These are phyloP conservation scores for Triglochin maritima DNA, from an alignment of 106 monocot species.

Conservation along the genomic window DNA sequence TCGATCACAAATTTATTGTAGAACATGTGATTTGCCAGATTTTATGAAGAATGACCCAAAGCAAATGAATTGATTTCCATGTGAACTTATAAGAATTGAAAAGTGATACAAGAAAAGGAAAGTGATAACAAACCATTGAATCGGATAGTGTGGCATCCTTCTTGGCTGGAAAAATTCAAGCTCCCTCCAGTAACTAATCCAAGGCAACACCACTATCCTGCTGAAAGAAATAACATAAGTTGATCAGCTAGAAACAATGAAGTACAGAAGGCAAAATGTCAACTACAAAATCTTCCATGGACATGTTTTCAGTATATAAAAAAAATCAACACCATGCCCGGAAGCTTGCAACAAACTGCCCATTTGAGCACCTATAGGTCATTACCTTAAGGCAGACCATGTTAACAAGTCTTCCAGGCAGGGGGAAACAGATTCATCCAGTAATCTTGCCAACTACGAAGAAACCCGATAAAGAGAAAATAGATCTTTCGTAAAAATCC, in stretches of 20 bases:
- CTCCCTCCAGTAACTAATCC: no score
- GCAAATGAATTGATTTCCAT: no score
- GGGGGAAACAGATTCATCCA: not conserved
- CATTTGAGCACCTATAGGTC: conserved; percentile 10
- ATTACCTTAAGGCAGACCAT: conserved; percentile 22
- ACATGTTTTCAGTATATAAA: not conserved
- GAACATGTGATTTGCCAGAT: no score
- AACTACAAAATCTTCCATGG: no score
- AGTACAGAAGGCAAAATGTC: not conserved
- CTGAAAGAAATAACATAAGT: not conserved
- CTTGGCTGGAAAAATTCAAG: no score
- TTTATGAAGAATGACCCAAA: no score
- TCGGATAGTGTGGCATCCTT: no score
- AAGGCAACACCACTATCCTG: conserved; percentile 5
- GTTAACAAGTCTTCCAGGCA: conserved; percentile 19
- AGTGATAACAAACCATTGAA: no score
- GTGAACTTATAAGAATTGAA: no score
- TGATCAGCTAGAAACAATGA: not conserved
- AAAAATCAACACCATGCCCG: not conserved
- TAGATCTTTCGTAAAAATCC: conserved; percentile 1
- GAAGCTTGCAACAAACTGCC: conserved; percentile 18
- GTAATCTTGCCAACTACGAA: conserved; percentile 1
- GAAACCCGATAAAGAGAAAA: not conserved
- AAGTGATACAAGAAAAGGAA: no score
- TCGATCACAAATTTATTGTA: no score